These are phyloP conservation scores for Typha latifolia DNA, from an alignment of 176 grass and related monocot species.

Conservation along the genomic window DNA sequence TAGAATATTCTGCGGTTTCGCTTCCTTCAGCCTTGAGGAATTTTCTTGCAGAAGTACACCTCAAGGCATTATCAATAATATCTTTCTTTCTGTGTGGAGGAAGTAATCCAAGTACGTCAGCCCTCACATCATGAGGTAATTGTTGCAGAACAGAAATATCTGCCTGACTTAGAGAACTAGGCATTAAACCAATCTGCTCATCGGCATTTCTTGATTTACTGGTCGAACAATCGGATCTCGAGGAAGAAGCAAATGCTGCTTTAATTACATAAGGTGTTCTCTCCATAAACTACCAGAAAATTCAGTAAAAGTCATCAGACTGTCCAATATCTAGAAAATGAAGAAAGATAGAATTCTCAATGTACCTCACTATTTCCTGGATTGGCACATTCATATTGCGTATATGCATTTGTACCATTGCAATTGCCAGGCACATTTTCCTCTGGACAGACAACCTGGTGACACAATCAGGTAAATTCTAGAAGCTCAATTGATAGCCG, in stretches of 20 bases:
- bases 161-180: constrained; percentile 63
- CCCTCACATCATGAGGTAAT: constrained; percentile 61
- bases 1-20: constrained; percentile 23
- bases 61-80: constrained; percentile 19
- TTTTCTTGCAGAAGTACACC: constrained; percentile 19
- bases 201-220: constrained; percentile 6
- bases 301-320: constrained; percentile 21
- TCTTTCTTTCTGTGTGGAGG: constrained; percentile 47
- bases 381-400: constrained; percentile 2
- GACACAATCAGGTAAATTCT: too few species aligned
- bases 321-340: constrained; percentile 8
- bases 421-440: too few species aligned
- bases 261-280: constrained; percentile 27
- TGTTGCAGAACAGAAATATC: constrained; percentile 55
- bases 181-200: constrained; percentile 49
- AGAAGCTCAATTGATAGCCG: too few species aligned
- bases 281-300: constrained; percentile 14
- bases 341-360: constrained; percentile 10
- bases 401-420: constrained; percentile 13
- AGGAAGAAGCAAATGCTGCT: constrained; percentile 31
- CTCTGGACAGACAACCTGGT: too few species aligned
- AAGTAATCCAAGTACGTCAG: constrained; percentile 45
- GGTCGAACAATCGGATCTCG: constrained; percentile 32
- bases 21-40: constrained; percentile 5
- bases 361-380: constrained; percentile 1